Conservation (phyloP, 2,329 filamentous ascomycete species). For the Aspergillus sp. region DNA sequence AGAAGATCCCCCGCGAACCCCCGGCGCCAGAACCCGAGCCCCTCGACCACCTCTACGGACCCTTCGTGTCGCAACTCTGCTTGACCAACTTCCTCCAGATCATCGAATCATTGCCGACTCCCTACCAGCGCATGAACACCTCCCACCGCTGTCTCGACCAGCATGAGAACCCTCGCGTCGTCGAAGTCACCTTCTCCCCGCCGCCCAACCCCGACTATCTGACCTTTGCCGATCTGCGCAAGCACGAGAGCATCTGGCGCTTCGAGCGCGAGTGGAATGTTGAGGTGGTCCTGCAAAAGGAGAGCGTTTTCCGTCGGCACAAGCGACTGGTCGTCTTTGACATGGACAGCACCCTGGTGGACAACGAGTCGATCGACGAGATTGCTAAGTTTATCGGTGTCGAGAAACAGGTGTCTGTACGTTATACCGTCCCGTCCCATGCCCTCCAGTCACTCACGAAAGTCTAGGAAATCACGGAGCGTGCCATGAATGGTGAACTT, state of each 20-base stretch:
- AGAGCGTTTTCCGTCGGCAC: slow-evolving; percentile 71
- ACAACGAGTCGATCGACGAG: slow-evolving; percentile 96
- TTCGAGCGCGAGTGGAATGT: slow-evolving; percentile 90
- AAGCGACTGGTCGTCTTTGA: slow-evolving; percentile 92
- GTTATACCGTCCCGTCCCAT: slow-evolving; percentile 27
- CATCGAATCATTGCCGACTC: slow-evolving; percentile 48
- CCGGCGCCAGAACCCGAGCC: slow-evolving; percentile 54
- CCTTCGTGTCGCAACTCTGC: slow-evolving; percentile 54
- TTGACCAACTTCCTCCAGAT: slow-evolving; percentile 56
- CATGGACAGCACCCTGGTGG: slow-evolving; percentile 97
- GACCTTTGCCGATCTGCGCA: slow-evolving; percentile 65
- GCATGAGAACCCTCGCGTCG: slow-evolving; percentile 48
- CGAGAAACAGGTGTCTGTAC: slow-evolving; percentile 69
- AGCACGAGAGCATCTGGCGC: slow-evolving; percentile 75
- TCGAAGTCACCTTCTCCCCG: slow-evolving; percentile 52
- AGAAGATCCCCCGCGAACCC: slow-evolving; percentile 54
- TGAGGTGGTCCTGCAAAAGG: slow-evolving; percentile 73
- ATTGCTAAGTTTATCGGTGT: slow-evolving; percentile 81
- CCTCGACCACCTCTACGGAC: slow-evolving; percentile 55
- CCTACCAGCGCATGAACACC: slow-evolving; percentile 48
- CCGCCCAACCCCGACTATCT: slow-evolving; percentile 48
- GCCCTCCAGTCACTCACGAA: slow-evolving; percentile 7
- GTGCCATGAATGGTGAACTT: slow-evolving; percentile 93
- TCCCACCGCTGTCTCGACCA: slow-evolving; percentile 49
- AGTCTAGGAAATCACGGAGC: slow-evolving; percentile 72